Evolutionary conservation across 2,329 filamentous ascomycete species (phyloP), one percentile per base, ranked within the genome.

Genomic region (Diaporthe citrichinensis): DNA sequence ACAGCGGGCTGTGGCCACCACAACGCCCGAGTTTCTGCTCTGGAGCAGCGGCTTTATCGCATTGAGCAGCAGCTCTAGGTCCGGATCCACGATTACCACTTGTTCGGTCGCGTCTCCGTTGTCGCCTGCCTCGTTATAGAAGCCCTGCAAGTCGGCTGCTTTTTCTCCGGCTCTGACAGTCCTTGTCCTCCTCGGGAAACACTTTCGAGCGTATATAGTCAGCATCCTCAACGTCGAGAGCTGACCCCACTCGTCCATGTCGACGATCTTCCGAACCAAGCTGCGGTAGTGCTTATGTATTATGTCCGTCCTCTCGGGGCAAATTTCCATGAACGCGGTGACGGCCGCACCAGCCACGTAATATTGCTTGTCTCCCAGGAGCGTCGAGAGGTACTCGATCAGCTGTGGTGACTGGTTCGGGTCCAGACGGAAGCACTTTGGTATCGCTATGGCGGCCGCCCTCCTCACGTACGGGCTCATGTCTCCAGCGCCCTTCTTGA

Each of bases 171-270:
- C 86, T 79, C 87, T 92, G 57, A 87, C 91, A 3, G 89, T 85
- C 78, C 88, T 92, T 12, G 88, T 93, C 81, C 90, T 90, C 73
- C 89, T 88, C 0, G 97, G 96, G 79, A 99, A 99, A 83, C 95
- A 98, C 81, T 91, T 94, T 73, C 97, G 91, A 2, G 94, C 92
- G 83, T 99, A 99, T 31, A 92, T 87, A 1, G 94, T 93, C 91
- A 98, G 93, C 78, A 99, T 87, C 53, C 92, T 90, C 79, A 99
- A 82, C 3, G 94, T 94, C 2, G 95, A 94, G 72, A 98, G 84
- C 85, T 99, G 97, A 57, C 95, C 94, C 97, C 97, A 99, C 85
- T 99, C 97, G 81, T 99, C 97, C 97, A 99, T 99, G 82, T 99
- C 97, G 34, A 98, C 95, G 71, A 98, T 86, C 87, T 98, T 98